Evolutionary conservation across 768 basidiomycete genomes (phyloP), one percentile per base, ranked within the genome.

Genomic region (Boletus eberwhitei): DNA sequence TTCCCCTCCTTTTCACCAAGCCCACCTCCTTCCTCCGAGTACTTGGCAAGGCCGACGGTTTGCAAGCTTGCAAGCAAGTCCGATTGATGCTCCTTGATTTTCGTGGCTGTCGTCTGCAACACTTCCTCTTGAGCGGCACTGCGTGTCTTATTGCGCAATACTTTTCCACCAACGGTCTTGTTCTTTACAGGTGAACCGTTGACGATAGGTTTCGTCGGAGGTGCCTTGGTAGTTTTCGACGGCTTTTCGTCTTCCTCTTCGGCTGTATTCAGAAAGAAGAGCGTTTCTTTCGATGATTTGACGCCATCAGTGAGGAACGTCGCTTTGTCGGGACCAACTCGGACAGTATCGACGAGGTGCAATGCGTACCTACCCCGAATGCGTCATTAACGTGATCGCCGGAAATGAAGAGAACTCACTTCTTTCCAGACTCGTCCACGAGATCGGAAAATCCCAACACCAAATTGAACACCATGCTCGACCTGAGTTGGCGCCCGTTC

Each of bases 111-210:
- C 3, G 90, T 86, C 61, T 87, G 82, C 51, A 92, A 81, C 3
- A 89, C 82, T 58, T 97, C 93, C 39, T 90, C 88, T 63, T 93
- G 89, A 24, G 84, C 87, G 32, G 92, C 88, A 56, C 90, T 86
- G 26, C 97, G 86, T 0, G 90, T 91, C 72, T 96, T 95, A 66
- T 91, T 92, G 51, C 93, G 85, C 19, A 97, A 76, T 19, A 96
- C 88, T 66, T 97, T 94, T 8, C 86, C 87, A 16, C 83, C 93
- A 1, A 84, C 87, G 3, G 84, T 87, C 68, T 88, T 88, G 61
- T 82, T 79, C 71, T 90, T 91, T 17, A 64, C 69, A 8, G 89
- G 87, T 0, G 80, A 78, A 26, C 87, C 88, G 61, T 92, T 91
- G 11, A 74, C 68, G 26, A 79, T 71, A 12, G 83, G 75, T 48